phyloP scores from a whole-genome alignment of 2,329 filamentous ascomycete species.

The Aspergillus jensenii region DNA sequence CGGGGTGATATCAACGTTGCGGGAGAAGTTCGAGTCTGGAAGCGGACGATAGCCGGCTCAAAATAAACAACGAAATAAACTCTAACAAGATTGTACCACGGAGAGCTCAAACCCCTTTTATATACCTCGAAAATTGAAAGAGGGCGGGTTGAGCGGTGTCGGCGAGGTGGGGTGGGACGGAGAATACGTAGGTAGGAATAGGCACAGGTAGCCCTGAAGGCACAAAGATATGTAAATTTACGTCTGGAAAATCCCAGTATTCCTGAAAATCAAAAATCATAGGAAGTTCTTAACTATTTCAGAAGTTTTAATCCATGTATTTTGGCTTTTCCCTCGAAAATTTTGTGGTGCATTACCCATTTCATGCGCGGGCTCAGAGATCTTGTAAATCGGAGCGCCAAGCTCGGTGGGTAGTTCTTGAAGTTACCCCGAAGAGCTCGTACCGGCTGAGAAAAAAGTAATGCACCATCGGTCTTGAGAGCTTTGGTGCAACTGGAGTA shows the following conservation, averaged over 20 bases:
- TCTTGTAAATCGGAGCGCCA: conserved; percentile 6
- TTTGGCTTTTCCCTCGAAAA: neutral
- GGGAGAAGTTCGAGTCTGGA: neutral
- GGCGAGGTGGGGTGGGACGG: conserved; percentile 4
- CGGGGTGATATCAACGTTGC: neutral
- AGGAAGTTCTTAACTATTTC: neutral
- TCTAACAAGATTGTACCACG: neutral
- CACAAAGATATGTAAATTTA: neutral
- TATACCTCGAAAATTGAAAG: conserved; percentile 4
- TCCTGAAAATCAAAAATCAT: neutral
- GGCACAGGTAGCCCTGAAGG: neutral
- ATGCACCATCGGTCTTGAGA: conserved; percentile 12
- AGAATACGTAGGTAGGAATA: neutral
- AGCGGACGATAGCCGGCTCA: neutral
- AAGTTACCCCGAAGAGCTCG: conserved; percentile 14
- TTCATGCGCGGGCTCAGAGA: neutral
- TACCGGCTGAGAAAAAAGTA: conserved; percentile 15
- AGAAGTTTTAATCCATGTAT: neutral
- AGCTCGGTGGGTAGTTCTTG: conserved; percentile 10
- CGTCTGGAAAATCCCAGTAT: neutral
- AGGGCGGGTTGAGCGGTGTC: conserved; percentile 1
- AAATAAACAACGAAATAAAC: neutral
- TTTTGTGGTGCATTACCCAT: neutral
- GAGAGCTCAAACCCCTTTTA: conserved; percentile 4
- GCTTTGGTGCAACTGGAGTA: conserved; percentile 14